Percentiles rank a stretch among this genome's conserved stretches.
These are phyloP conservation scores for Cubamyces lactineus DNA, from an alignment of 768 basidiomycete genomes.

Conservation along the genomic window DNA sequence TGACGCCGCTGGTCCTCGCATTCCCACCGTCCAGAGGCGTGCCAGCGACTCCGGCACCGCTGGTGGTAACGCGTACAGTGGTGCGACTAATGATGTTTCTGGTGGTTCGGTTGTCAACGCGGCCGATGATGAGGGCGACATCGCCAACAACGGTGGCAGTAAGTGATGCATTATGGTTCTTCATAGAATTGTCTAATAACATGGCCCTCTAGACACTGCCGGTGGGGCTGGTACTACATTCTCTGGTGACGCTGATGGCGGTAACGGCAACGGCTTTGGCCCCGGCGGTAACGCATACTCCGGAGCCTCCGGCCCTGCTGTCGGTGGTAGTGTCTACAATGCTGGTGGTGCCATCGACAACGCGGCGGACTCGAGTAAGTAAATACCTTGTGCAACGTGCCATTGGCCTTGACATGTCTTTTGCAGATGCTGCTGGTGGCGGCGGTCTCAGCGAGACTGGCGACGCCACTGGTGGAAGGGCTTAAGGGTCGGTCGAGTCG, in stretches of 20 bases:
- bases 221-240: constrained; percentile 24
- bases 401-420: too few relatives aligned
- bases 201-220: constrained; percentile 16
- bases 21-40: constrained; percentile 17
- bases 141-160: constrained; percentile 24
- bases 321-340: constrained; percentile 27
- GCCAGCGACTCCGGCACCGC: constrained; percentile 26
- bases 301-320: constrained; percentile 25
- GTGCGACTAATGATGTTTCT: constrained; percentile 22
- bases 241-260: constrained; percentile 29
- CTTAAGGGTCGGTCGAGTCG: constrained; percentile 15
- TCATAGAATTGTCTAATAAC: background rate
- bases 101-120: constrained; percentile 27
- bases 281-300: constrained; percentile 34
- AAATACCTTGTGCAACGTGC: too few relatives aligned
- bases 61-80: constrained; percentile 30
- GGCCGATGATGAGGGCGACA: constrained; percentile 10
- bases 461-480: constrained; percentile 27
- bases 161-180: background rate
- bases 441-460: constrained; percentile 28
- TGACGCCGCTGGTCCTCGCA: constrained; percentile 5
- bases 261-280: constrained; percentile 28
- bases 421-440: constrained; percentile 21
- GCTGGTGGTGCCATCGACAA: constrained; percentile 25
- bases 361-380: constrained; percentile 26